Conservation (phyloP, 1,284 basidiomycete species). For the Puccinia coronata region DNA sequence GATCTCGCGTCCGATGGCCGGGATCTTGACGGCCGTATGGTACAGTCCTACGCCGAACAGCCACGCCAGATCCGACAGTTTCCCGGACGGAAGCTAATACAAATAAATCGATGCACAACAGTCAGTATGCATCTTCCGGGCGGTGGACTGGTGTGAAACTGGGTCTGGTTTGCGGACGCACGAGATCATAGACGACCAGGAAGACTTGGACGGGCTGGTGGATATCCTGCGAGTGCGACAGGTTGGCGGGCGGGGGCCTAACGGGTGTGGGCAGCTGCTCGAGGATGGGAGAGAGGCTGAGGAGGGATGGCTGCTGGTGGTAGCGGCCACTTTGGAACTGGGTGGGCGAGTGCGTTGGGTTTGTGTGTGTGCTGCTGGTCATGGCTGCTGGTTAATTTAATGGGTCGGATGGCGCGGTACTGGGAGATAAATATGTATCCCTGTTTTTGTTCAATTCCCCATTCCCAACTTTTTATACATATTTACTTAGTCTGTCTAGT, state of each 20-base stretch:
- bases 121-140: neutral
- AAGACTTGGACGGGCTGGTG: constrained; percentile 23
- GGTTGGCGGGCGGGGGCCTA: no score
- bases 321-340: neutral
- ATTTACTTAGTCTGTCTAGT: no score
- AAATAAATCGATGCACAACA: no score
- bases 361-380: neutral
- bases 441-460: no score
- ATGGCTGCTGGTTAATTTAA: neutral
- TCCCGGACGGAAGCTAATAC: constrained; percentile 31
- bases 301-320: neutral
- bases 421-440: no score
- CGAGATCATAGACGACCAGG: constrained; percentile 42
- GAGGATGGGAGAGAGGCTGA: neutral
- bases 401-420: no score
- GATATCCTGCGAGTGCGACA: neutral
- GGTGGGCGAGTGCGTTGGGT: neutral
- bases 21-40: constrained; percentile 34
- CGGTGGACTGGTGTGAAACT: no score
- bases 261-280: neutral
- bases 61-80: constrained; percentile 41
- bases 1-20: constrained; percentile 25
- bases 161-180: no score
- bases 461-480: no score
- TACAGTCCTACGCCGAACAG: constrained; percentile 36